A percentile compares a stretch with the other conserved stretches of the same genome.
phyloP scores from a whole-genome alignment of 495 filamentous ascomycete species.

The Tuber umbilicatum region DNA sequence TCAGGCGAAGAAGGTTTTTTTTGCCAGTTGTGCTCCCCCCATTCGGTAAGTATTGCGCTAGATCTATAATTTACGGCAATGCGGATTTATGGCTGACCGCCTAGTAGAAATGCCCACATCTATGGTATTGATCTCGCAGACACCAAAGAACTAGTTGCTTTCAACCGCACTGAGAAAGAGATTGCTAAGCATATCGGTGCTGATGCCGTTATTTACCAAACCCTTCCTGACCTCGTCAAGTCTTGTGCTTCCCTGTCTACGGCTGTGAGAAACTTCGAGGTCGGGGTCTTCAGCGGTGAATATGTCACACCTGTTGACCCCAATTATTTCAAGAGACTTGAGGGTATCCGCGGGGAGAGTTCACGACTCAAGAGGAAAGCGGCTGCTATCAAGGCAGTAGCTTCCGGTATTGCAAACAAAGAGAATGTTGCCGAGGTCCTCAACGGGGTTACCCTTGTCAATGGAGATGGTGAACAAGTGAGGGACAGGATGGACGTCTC shows the following conservation, averaged over 20 bases:
- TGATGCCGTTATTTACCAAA: constrained; percentile 88
- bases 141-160: constrained; percentile 74
- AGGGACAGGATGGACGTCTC: constrained; percentile 56
- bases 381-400: constrained; percentile 60
- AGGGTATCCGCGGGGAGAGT: constrained; percentile 65
- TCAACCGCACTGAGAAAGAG: constrained; percentile 59
- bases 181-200: constrained; percentile 80
- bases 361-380: constrained; percentile 65
- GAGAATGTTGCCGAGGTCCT: constrained; percentile 58
- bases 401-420: constrained; percentile 58
- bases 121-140: constrained; percentile 91
- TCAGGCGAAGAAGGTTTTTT: constrained; percentile 82
- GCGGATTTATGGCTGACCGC: constrained; percentile 32
- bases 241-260: constrained; percentile 52
- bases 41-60: constrained; percentile 51
- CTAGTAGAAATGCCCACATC: constrained; percentile 55
- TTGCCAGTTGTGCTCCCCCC: constrained; percentile 80
- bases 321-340: constrained; percentile 83
- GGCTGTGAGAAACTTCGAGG: constrained; percentile 64
- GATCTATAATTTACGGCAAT: constrained; percentile 13
- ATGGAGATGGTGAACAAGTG: constrained; percentile 49
- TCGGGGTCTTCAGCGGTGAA: constrained; percentile 91
- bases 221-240: constrained; percentile 71
- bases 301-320: constrained; percentile 78
- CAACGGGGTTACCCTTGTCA: constrained; percentile 53